phyloP scores from a whole-genome alignment of 2,329 filamentous ascomycete genomes.

The Curvularia lunata region DNA sequence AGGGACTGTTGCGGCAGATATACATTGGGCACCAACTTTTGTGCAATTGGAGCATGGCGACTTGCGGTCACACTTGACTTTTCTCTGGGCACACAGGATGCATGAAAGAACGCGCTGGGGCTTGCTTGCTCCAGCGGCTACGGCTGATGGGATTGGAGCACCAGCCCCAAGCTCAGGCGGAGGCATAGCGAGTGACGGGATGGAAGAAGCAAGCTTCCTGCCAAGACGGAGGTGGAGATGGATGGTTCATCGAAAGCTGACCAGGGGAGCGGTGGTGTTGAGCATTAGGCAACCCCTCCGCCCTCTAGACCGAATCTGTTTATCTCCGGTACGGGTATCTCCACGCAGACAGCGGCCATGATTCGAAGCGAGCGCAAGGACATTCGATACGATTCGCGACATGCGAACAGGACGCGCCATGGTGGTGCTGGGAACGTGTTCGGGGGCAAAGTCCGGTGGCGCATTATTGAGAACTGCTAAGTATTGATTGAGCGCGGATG shows the following conservation, averaged over 20 bases:
- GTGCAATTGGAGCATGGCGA: slow-evolving; percentile 46
- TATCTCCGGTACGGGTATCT: slow-evolving; percentile 2
- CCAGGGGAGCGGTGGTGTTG: background rate
- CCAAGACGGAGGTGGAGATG: slow-evolving; percentile 5
- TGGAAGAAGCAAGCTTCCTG: background rate
- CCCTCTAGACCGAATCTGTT: slow-evolving; percentile 7
- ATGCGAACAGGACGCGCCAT: background rate
- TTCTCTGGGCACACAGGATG: slow-evolving; percentile 69
- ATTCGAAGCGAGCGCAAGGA: background rate
- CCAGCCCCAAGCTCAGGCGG: slow-evolving; percentile 14
- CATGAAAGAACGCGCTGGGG: slow-evolving; percentile 61
- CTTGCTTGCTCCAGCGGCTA: slow-evolving; percentile 22
- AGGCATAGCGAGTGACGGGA: slow-evolving; percentile 17
- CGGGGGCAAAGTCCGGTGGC: background rate
- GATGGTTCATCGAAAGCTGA: background rate
- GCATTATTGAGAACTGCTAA: background rate
- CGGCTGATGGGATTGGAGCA: slow-evolving; percentile 6
- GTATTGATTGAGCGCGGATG: background rate
- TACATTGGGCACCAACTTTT: slow-evolving; percentile 39
- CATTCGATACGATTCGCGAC: background rate
- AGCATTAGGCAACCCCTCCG: slow-evolving; percentile 10
- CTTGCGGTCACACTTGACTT: slow-evolving; percentile 49
- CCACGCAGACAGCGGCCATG: background rate
- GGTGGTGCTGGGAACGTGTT: background rate
- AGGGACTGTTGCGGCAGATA: slow-evolving; percentile 55